Evolutionary conservation across 768 basidiomycete genomes (phyloP).

Genomic region (Termitomyces sp.): DNA sequence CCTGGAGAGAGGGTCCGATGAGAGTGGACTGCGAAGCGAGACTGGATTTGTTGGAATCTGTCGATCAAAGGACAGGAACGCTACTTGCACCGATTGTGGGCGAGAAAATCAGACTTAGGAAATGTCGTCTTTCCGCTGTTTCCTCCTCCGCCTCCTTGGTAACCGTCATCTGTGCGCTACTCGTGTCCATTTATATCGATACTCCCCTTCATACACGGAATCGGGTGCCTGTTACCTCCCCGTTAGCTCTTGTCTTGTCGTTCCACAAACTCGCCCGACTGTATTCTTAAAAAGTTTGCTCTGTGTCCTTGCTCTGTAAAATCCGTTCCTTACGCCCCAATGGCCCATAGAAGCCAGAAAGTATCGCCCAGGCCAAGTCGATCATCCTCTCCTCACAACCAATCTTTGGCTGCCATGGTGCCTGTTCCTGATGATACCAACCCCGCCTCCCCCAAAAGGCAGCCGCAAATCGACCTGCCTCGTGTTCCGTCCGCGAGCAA

Average conservation of each 20-base stretch:
- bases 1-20: constrained; percentile 33
- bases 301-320: constrained; percentile 14
- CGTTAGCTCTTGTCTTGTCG: constrained; percentile 23
- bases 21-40: constrained; percentile 20
- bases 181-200: constrained; percentile 29
- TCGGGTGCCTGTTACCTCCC: constrained; percentile 24
- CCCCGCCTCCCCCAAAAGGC: constrained; percentile 41
- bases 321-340: constrained; percentile 19
- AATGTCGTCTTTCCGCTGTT: constrained; percentile 23
- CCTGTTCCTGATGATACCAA: constrained; percentile 26
- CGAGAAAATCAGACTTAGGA: constrained; percentile 22
- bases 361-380: constrained; percentile 45
- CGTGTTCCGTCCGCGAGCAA: constrained; percentile 52
- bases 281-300: constrained; percentile 24
- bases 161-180: constrained; percentile 26
- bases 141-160: constrained; percentile 35
- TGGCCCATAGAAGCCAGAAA: constrained; percentile 46
- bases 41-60: constrained; percentile 25
- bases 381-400: constrained; percentile 36
- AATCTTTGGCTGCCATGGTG: constrained; percentile 27
- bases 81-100: constrained; percentile 18
- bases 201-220: constrained; percentile 24
- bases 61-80: constrained; percentile 23
- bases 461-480: constrained; percentile 43
- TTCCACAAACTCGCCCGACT: constrained; percentile 31